A percentile compares a stretch with the other conserved stretches of the same genome.
These are phyloP conservation scores for Calonectria hawksworthii DNA, from an alignment of 2,329 filamentous ascomycete species.

Conservation along the genomic window DNA sequence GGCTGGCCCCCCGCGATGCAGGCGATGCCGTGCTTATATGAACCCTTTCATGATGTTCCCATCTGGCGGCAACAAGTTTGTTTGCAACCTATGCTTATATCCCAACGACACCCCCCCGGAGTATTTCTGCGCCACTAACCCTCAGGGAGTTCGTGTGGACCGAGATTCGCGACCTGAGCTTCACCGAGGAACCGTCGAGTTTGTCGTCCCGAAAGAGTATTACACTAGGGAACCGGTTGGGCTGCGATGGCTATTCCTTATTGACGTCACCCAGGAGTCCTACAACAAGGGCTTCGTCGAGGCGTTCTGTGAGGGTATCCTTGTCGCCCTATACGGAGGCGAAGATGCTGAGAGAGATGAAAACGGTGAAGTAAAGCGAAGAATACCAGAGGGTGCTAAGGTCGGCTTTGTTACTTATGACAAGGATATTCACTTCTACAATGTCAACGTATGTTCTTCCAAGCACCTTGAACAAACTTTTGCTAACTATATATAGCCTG, in stretches of 20 bases:
- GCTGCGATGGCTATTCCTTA: conserved; percentile 88
- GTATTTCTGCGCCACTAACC: conserved; percentile 93
- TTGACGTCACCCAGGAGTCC: conserved; percentile 93
- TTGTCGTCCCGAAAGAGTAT: conserved; percentile 97
- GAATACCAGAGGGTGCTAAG: conserved; percentile 83
- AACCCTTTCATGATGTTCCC: conserved; percentile 99
- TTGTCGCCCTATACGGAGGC: conserved; percentile 85
- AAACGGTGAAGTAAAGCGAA: conserved; percentile 65
- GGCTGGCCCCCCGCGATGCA: conserved; percentile 88
- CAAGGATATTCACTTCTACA: conserved; percentile 98
- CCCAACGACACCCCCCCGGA: conserved; percentile 94
- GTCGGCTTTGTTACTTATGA: conserved; percentile 97
- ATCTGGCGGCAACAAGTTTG: conserved; percentile 93
- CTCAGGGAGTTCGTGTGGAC: conserved; percentile 88
- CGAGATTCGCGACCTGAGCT: conserved; percentile 91
- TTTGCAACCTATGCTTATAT: conserved; percentile 98
- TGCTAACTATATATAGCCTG: conserved; percentile 64
- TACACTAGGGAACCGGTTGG: conserved; percentile 96
- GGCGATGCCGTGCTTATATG: conserved; percentile 94
- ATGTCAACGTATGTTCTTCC: conserved; percentile 78
- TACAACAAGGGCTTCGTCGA: conserved; percentile 92
- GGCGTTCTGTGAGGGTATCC: conserved; percentile 90
- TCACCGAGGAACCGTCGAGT: conserved; percentile 93
- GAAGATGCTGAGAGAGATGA: conserved; percentile 65
- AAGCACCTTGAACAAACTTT: not conserved